Conservation (phyloP, 306 rosid species). For the Castanea sativa region DNA sequence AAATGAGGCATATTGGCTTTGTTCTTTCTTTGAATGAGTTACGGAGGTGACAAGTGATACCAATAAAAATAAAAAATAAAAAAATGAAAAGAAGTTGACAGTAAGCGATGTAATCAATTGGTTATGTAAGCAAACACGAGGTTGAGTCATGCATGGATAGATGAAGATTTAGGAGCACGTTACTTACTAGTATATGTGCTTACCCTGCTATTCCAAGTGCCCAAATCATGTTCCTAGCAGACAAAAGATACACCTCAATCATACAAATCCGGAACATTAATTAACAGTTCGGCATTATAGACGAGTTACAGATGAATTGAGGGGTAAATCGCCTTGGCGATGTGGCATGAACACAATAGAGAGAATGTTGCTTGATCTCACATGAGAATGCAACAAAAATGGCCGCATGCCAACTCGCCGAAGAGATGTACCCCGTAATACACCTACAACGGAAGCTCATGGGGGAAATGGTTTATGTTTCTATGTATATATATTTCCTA, state of each 20-base stretch:
- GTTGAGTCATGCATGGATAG: too few species aligned
- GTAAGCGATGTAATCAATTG: background rate
- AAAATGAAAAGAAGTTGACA: background rate
- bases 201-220: background rate
- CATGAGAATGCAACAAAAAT: background rate
- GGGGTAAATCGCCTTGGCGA: background rate
- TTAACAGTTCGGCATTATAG: background rate
- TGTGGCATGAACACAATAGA: background rate
- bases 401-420: background rate
- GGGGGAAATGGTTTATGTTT: background rate
- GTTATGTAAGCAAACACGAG: background rate
- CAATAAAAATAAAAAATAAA: background rate
- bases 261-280: background rate
- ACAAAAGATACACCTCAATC: background rate
- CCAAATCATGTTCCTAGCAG: background rate
- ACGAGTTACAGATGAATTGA: background rate
- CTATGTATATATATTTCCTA: background rate
- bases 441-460: background rate
- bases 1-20: background rate
- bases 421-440: background rate
- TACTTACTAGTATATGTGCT: too few species aligned
- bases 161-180: too few species aligned
- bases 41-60: background rate
- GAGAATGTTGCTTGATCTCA: background rate
- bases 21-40: background rate